Evolutionary conservation across 1,284 basidiomycete genomes (phyloP), one percentile per base, ranked within the genome.

Genomic region (Tilletia walkeri): DNA sequence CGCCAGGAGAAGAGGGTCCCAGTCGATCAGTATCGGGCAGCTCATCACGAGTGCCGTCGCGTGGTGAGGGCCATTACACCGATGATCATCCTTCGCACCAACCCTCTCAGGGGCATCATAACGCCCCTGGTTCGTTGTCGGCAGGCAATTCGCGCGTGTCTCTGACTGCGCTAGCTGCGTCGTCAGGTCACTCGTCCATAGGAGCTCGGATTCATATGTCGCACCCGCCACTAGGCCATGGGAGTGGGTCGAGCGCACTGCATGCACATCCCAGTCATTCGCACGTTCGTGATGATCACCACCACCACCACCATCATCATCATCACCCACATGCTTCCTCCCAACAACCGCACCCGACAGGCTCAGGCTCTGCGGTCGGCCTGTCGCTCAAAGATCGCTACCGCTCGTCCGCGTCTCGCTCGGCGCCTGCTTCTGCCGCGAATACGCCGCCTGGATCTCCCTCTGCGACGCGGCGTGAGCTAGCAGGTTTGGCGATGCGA

Each of bases 361-460:
- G 50, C 50, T 53, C 50, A 53, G 41, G 41, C 3, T 45, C 41
- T 45, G 41, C 41, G 6, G 53, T 54, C 20, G 30, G 24, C 20
- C 18, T 39, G 7, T 34, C 18, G n/a, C 56, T 39, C 56, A 61
- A 39, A 10, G 56, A 34, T 30, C 38, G 38, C 38, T 48, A 65
- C 63, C 20, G 41, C 6, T n/a, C 39, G 24, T 45, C 63, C 10
- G 36, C 53, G n/a, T 50, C 68, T 16, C 71, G 71, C 47, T 80
- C 75, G 2, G 80, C 78, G 38, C 77, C 78, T 39, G 75, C 71
- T 48, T 76, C 73, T 53, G 69, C 75, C 2, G 75, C 73, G 9
- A 74, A 75, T 47, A 76, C 76, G 20, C 77, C 77, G 30, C 72
- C 75, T 30, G 76, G 71, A 14, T 77, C 76, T 69, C 78, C 78